Conservation (phyloP, 148 eudicot genomes). For the Dianthus caryophyllus region DNA sequence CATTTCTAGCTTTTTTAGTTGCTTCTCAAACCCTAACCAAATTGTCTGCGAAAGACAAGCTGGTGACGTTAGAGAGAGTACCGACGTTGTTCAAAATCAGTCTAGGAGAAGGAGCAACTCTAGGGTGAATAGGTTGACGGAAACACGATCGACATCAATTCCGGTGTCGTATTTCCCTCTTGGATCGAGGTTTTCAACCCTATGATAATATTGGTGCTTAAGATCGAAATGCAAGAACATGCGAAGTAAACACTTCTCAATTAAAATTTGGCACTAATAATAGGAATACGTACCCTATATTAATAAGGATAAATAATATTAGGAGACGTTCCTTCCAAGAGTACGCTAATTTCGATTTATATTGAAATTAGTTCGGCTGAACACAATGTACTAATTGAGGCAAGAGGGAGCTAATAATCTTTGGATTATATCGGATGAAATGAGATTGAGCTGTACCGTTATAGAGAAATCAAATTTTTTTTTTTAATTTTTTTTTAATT, state of each 20-base stretch:
- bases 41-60: conserved; percentile 14
- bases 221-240: no score
- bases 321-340: not conserved
- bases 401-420: not conserved
- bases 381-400: not conserved
- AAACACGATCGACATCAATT: conserved; percentile 14
- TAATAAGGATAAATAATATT: conserved; percentile 2
- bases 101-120: not conserved
- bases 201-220: not conserved
- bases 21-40: conserved; percentile 19
- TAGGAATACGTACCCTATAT: not conserved
- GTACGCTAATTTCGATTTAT: not conserved
- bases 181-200: conserved; percentile 22
- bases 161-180: conserved; percentile 23
- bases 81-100: not conserved
- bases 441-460: not conserved
- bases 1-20: conserved; percentile 25
- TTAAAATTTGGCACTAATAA: no score
- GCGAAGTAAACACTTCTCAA: no score
- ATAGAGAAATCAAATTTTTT: not conserved
- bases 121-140: not conserved
- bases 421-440: not conserved
- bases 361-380: not conserved
- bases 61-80: not conserved
- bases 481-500: no score